Percentiles rank a stretch among this genome's conserved stretches.
Evolutionary conservation across 1,139 yeast genomes (phyloP).

Genomic region (Kodamaea fungicola): DNA sequence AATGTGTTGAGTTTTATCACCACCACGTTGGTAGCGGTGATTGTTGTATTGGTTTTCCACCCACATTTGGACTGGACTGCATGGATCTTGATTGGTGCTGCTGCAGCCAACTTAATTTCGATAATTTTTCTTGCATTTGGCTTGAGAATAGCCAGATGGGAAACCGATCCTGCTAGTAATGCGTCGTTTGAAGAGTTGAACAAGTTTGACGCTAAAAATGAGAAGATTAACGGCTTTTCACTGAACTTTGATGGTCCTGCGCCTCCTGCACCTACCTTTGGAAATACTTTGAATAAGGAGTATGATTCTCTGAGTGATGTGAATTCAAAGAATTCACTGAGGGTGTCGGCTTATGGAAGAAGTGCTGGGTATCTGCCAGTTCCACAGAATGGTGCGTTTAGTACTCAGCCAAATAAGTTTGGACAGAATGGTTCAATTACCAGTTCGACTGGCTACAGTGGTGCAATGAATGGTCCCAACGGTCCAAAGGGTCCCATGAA

Average conservation of each 20-base stretch:
- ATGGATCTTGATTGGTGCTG: slow-evolving; percentile 67
- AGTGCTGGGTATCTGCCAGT: too few species aligned
- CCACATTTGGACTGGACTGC: slow-evolving; percentile 68
- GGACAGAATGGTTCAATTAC: too few species aligned
- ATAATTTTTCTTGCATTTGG: slow-evolving; percentile 20
- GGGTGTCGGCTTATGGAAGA: too few species aligned
- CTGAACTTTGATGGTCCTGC: slow-evolving; percentile 4
- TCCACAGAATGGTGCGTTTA: too few species aligned
- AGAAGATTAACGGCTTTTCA: slow-evolving; percentile 7
- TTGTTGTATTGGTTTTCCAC: slow-evolving; percentile 53
- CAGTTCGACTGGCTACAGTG: not conserved
- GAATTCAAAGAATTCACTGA: slow-evolving; percentile 2
- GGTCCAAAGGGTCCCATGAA: not conserved
- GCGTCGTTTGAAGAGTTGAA: slow-evolving; percentile 6
- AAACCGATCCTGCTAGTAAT: slow-evolving; percentile 9
- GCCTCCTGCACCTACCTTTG: slow-evolving; percentile 2
- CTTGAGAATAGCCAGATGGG: slow-evolving; percentile 9
- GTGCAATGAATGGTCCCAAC: not conserved
- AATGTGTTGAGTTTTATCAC: slow-evolving; percentile 47
- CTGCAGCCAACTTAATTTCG: slow-evolving; percentile 48
- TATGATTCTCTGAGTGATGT: slow-evolving; percentile 6
- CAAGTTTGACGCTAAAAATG: slow-evolving; percentile 5
- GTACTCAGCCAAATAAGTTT: too few species aligned
- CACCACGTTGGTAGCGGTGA: slow-evolving; percentile 51
- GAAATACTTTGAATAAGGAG: not conserved